These are phyloP conservation scores for Rhodomyrtus tomentosa DNA, from an alignment of 345 rosid genomes.

Conservation along the genomic window DNA sequence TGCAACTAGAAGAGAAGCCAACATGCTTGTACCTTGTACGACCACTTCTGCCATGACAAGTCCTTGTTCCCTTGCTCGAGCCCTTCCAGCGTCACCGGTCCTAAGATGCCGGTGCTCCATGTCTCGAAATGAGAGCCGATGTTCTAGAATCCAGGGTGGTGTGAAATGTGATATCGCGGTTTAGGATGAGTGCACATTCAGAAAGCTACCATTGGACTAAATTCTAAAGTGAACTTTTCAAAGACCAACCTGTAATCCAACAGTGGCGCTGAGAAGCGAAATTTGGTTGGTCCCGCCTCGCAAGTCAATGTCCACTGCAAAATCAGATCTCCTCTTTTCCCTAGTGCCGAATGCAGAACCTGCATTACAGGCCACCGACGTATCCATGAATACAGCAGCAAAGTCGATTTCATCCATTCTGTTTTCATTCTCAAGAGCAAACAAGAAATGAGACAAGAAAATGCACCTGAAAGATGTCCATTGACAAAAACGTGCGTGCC, in stretches of 20 bases:
- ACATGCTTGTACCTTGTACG: constrained; percentile 43
- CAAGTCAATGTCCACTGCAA: constrained; percentile 5
- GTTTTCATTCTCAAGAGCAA: not conserved
- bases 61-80: constrained; percentile 54
- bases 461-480: constrained; percentile 56
- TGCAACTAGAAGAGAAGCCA: not conserved
- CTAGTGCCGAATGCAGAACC: constrained; percentile 63
- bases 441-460: not conserved
- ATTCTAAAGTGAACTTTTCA: not conserved
- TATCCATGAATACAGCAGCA: not conserved
- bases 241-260: constrained; percentile 20
- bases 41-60: constrained; percentile 75
- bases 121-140: constrained; percentile 63
- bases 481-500: constrained; percentile 71
- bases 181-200: not conserved
- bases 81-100: constrained; percentile 56
- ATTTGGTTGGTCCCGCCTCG: constrained; percentile 19
- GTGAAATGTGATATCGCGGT: not conserved
- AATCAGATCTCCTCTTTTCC: constrained; percentile 18
- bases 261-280: constrained; percentile 24
- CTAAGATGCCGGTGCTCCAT: constrained; percentile 56
- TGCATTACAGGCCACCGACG: constrained; percentile 5
- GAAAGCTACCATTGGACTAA: not conserved
- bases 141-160: constrained; percentile 27
- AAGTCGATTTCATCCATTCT: not conserved